A percentile compares a stretch with the other conserved stretches of the same genome.
These are phyloP conservation scores for Hypoxylon cercidicola DNA, from an alignment of 495 filamentous ascomycete species.

Conservation along the genomic window DNA sequence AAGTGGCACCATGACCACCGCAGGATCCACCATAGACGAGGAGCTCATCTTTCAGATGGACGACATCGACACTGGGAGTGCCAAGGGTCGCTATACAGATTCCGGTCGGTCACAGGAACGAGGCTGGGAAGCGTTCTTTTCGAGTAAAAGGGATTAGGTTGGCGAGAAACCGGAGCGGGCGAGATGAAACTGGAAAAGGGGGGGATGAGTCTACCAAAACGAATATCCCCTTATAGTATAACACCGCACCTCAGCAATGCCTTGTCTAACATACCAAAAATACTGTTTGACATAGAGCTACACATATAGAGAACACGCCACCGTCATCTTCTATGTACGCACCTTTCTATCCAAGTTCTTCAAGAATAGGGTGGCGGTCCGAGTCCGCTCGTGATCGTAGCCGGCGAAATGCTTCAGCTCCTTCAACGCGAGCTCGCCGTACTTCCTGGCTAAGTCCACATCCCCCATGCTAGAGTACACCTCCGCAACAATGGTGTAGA, in stretches of 20 bases:
- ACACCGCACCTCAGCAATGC: too few species aligned
- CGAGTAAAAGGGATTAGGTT: too few species aligned
- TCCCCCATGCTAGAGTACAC: constrained; percentile 42
- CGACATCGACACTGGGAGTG: neutral
- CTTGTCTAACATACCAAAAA: too few species aligned
- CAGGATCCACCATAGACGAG: neutral
- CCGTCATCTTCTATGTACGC: neutral
- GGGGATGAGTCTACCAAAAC: too few species aligned
- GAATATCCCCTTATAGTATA: too few species aligned
- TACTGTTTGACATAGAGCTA: too few species aligned
- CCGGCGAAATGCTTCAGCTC: constrained; percentile 44
- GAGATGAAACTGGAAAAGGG: too few species aligned
- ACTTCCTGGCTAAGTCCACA: constrained; percentile 36
- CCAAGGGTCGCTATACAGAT: neutral
- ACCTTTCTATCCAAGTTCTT: constrained; percentile 10
- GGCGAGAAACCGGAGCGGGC: too few species aligned
- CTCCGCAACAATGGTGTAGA: constrained; percentile 47
- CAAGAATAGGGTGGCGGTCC: constrained; percentile 23
- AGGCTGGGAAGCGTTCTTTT: neutral
- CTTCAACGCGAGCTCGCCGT: constrained; percentile 34
- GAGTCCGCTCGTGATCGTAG: constrained; percentile 37
- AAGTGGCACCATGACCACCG: too few species aligned
- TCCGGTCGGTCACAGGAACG: neutral
- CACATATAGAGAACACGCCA: too few species aligned
- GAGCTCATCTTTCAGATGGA: constrained; percentile 5